These are phyloP conservation scores for Fusarium neocosmosporiellum DNA, from an alignment of 2,329 filamentous ascomycete species.

Conservation along the genomic window DNA sequence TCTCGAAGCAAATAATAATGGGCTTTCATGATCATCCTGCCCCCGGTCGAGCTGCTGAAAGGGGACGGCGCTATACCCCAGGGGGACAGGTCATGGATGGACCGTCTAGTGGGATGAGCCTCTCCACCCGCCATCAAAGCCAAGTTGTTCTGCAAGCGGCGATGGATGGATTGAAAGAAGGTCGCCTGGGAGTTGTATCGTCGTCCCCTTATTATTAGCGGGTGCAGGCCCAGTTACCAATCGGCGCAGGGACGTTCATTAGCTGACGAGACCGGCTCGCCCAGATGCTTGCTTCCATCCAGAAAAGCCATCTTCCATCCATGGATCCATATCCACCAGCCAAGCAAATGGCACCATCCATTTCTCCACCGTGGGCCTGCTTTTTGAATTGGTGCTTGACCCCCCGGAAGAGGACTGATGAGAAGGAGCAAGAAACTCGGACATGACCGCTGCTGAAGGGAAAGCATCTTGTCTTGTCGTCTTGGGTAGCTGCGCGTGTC, in stretches of 20 bases:
- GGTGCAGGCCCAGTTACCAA: conserved; percentile 19
- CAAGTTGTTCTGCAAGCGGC: conserved; percentile 41
- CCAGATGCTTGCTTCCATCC: conserved; percentile 25
- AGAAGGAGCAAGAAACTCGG: conserved; percentile 1
- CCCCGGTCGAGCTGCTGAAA: conserved; percentile 24
- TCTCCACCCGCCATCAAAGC: conserved; percentile 37
- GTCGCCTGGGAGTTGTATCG: not conserved
- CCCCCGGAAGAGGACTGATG: conserved; percentile 25
- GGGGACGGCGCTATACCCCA: conserved; percentile 38
- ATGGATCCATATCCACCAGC: conserved; percentile 25
- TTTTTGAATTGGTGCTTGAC: conserved; percentile 24
- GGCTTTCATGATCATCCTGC: conserved; percentile 1
- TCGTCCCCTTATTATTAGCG: conserved; percentile 18
- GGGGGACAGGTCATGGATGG: conserved; percentile 27
- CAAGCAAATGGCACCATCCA: conserved; percentile 42
- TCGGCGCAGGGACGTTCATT: conserved; percentile 31
- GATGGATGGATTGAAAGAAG: not conserved
- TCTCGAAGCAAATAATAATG: not conserved
- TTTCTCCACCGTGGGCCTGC: conserved; percentile 42
- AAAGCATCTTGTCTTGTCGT: not conserved
- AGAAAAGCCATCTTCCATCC: conserved; percentile 26
- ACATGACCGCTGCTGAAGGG: conserved; percentile 8
- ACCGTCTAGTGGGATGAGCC: conserved; percentile 25
- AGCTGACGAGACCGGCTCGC: conserved; percentile 26
- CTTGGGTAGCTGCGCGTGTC: not conserved